These are phyloP conservation scores for Thinopyrum elongatum DNA, from an alignment of 176 grass and related monocot genomes.

Conservation along the genomic window DNA sequence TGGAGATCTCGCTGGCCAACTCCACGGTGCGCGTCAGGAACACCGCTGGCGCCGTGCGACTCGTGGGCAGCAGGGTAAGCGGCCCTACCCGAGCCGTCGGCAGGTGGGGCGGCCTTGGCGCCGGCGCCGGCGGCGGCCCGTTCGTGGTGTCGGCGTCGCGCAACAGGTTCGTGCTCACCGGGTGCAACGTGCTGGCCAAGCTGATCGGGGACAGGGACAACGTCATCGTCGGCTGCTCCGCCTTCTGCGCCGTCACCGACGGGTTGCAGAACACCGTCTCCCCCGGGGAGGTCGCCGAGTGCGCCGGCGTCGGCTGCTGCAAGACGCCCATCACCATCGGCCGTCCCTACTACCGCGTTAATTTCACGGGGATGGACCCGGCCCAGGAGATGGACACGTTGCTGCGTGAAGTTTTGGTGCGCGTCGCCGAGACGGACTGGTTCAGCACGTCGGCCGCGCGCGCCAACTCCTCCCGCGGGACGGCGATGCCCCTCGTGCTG, in stretches of 20 bases:
- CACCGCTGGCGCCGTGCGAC: background rate
- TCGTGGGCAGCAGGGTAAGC: too few species aligned
- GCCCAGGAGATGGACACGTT: background rate
- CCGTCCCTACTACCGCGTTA: slow-evolving; percentile 11
- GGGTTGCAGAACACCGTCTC: too few species aligned
- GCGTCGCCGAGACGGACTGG: slow-evolving; percentile 22
- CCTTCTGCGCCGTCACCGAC: slow-evolving; percentile 18
- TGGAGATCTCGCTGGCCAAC: background rate
- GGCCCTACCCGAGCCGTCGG: background rate
- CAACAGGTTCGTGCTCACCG: background rate
- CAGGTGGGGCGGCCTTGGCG: background rate
- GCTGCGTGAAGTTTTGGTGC: background rate
- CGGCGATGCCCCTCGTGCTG: slow-evolving; percentile 19
- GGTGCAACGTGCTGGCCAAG: slow-evolving; percentile 29
- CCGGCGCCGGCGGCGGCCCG: background rate
- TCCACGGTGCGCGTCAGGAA: background rate
- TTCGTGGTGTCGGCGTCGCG: slow-evolving; percentile 3
- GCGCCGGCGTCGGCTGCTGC: slow-evolving; percentile 24
- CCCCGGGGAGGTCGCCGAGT: background rate
- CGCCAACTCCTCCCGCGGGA: background rate
- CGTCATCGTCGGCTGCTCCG: slow-evolving; percentile 29
- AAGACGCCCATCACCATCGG: slow-evolving; percentile 21
- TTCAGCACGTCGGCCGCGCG: background rate
- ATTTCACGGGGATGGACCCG: background rate
- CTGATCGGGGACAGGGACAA: background rate